A percentile compares a stretch with the other conserved stretches of the same genome.
phyloP scores from a whole-genome alignment of 768 basidiomycete species.

The Daedaleopsis nitida region DNA sequence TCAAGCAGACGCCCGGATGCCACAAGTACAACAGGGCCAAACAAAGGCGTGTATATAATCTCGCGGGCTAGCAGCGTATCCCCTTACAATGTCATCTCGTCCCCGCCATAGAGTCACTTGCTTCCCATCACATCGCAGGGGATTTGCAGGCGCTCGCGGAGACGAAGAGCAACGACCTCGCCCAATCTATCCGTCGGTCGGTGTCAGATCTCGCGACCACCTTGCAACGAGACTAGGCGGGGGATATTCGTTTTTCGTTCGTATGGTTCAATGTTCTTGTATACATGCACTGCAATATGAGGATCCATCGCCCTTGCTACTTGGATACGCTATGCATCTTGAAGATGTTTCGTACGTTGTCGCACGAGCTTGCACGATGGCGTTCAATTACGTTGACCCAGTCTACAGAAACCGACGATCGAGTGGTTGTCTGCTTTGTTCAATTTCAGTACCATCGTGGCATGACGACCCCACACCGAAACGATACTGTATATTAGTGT shows the following conservation, averaged over 20 bases:
- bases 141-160: slow-evolving; percentile 29
- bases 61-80: background rate
- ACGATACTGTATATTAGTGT: too few relatives aligned
- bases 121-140: slow-evolving; percentile 18
- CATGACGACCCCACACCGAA: too few relatives aligned
- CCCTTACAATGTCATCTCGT: slow-evolving; percentile 26
- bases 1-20: background rate
- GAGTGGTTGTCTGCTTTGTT: too few relatives aligned
- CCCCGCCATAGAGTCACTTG: slow-evolving; percentile 31
- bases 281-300: too few relatives aligned
- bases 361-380: too few relatives aligned
- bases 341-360: too few relatives aligned
- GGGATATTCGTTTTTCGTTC: slow-evolving; percentile 7
- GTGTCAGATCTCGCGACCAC: slow-evolving; percentile 19
- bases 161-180: slow-evolving; percentile 22
- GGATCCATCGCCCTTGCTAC: too few relatives aligned
- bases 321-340: too few relatives aligned
- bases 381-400: too few relatives aligned
- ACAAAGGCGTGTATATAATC: slow-evolving; percentile 6
- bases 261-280: background rate
- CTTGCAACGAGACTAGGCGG: slow-evolving; percentile 19
- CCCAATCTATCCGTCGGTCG: slow-evolving; percentile 22
- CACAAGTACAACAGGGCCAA: slow-evolving; percentile 16
- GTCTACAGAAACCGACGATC: too few relatives aligned
- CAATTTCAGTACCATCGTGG: too few relatives aligned